Conservation (phyloP, 371 early-diverging fungal genomes). For the Blakeslea trispora region DNA sequence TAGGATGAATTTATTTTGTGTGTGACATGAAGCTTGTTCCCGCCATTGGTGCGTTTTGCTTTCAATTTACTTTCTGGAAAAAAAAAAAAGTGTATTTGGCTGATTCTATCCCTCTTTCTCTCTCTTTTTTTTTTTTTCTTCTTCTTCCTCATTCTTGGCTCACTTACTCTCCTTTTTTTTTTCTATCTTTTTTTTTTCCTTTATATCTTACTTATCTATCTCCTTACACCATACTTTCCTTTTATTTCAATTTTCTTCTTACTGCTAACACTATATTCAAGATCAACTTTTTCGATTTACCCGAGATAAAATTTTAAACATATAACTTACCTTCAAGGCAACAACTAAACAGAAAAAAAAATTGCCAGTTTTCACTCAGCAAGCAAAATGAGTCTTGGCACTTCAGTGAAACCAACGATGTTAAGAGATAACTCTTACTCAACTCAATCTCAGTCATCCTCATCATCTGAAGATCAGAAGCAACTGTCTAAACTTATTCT, state of each 20-base stretch:
- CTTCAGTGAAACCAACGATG: conserved; percentile 2
- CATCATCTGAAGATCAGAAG: conserved; percentile 22
- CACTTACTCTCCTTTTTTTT: background rate
- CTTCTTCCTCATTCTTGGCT: background rate
- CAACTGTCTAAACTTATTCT: conserved; percentile 45
- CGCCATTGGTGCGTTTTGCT: too few species aligned
- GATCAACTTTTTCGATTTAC: too few species aligned
- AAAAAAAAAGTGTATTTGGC: too few species aligned
- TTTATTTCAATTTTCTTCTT: too few species aligned
- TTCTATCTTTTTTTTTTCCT: too few species aligned
- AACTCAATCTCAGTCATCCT: conserved; percentile 5
- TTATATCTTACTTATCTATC: too few species aligned
- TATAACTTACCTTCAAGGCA: background rate
- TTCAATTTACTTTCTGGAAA: background rate
- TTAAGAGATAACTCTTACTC: conserved; percentile 13
- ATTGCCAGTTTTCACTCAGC: background rate
- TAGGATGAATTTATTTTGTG: too few species aligned
- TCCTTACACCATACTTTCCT: too few species aligned
- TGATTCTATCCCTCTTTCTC: too few species aligned
- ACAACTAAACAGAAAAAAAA: background rate
- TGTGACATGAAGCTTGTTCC: too few species aligned
- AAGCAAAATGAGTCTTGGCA: conserved; percentile 16
- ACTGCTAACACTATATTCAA: too few species aligned
- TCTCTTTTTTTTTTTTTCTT: conserved; percentile 1
- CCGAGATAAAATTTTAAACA: background rate